Evolutionary conservation across 1,139 yeast species (phyloP), one percentile per base, ranked within the genome.

Genomic region (Lodderomyces jiufengensis): DNA sequence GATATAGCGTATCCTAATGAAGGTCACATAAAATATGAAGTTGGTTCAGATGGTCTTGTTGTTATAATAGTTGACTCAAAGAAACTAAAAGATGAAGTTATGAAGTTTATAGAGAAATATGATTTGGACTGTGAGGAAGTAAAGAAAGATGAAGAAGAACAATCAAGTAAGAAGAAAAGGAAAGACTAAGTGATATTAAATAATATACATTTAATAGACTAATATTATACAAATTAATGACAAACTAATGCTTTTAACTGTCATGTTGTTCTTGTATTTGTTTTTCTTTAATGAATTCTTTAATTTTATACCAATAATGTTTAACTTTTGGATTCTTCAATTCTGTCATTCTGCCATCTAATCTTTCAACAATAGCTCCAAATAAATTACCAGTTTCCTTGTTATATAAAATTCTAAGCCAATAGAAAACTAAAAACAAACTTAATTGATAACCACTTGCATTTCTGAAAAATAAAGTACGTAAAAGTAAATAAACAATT

Each of bases 11-110:
- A 75, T 42, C 86, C 85, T 21, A 80, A 80, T 48, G 84, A 80
- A 44, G 80, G 78, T 5, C 75, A 75, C 48, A 74, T 80, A 44
- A 80, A 80, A 51, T 80, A 80, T 49, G 86, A 80, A 48, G 84
- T 80, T 6, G 84, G 84, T 4, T 77, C 83, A 42, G 87, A 80
- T 51, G 87, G 87, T 3, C 57, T 80, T 40, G 81, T 80, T 39
- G 80, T 80, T 27, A 67, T 80, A 28, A 67, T 80, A 23, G 78
- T 78, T 16, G 74, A 70, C 40, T 72, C 66, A 40, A 50, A 55
- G 11, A 36, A 45, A 33, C 56, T 55, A 25, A 52, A 68, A 44
- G 55, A 58, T 35, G 54, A 54, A 30, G 68, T 59, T 11, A 54
- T 66, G 47, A 48, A 49, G 36, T 69, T 66, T 45, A 58, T 69